These are phyloP conservation scores for Inosperma sp. DNA, from an alignment of 768 basidiomycete species.

Conservation along the genomic window DNA sequence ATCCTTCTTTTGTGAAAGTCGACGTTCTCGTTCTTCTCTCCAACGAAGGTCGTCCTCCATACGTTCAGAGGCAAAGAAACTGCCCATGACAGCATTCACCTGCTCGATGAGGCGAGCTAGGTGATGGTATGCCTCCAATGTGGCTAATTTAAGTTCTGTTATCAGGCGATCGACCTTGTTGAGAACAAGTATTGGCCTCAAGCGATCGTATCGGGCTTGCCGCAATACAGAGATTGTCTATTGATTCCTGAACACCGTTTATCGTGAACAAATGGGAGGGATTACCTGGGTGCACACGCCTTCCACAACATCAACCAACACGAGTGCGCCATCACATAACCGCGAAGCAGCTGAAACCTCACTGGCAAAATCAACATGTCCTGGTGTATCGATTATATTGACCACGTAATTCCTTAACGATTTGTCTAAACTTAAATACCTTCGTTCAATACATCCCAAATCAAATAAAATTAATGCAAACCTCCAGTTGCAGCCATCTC, in stretches of 20 bases:
- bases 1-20: slow-evolving; percentile 74
- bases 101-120: slow-evolving; percentile 91
- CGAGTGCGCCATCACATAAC: slow-evolving; percentile 91
- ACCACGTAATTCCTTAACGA: slow-evolving; percentile 70
- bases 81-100: slow-evolving; percentile 97
- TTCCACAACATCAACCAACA: slow-evolving; percentile 94
- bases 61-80: slow-evolving; percentile 93
- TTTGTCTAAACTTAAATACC: slow-evolving; percentile 36
- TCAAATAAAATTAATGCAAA: slow-evolving; percentile 30
- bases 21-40: slow-evolving; percentile 85
- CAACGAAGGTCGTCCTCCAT: slow-evolving; percentile 97
- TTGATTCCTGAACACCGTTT: background rate
- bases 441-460: background rate
- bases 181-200: slow-evolving; percentile 90
- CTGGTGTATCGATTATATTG: slow-evolving; percentile 98
- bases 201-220: slow-evolving; percentile 88
- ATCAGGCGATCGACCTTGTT: slow-evolving; percentile 96
- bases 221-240: slow-evolving; percentile 93
- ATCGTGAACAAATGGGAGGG: slow-evolving; percentile 4
- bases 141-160: slow-evolving; percentile 87
- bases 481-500: slow-evolving; percentile 53
- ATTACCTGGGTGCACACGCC: slow-evolving; percentile 96
- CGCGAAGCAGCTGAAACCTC: slow-evolving; percentile 95
- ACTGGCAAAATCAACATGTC: slow-evolving; percentile 97
- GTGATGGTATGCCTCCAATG: slow-evolving; percentile 91